Evolutionary conservation across 345 rosid species (phyloP).

Genomic region (Salix caprea): DNA sequence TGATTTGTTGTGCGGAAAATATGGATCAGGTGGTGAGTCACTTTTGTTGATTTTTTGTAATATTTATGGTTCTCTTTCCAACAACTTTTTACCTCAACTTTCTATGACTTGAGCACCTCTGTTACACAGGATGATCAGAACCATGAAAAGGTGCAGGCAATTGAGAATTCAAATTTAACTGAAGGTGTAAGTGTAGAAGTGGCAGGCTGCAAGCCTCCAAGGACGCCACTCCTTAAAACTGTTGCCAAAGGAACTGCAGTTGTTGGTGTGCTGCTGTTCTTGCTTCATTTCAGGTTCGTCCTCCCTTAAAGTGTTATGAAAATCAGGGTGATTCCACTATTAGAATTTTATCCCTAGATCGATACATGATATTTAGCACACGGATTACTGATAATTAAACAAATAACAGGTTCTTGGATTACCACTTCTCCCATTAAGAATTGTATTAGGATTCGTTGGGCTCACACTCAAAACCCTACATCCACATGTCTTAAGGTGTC

Average conservation of each 20-base stretch:
- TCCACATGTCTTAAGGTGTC: too few relatives aligned
- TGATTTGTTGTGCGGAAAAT: background rate
- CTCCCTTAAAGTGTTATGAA: background rate
- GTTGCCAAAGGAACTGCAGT: slow-evolving; percentile 25
- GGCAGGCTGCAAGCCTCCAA: slow-evolving; percentile 8
- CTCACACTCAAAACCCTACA: too few relatives aligned
- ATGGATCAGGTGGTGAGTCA: background rate
- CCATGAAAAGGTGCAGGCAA: slow-evolving; percentile 2
- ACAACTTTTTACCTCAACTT: background rate
- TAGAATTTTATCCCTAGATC: too few relatives aligned
- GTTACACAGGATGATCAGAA: slow-evolving; percentile 1
- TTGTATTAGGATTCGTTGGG: too few relatives aligned
- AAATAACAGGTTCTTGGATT: too few relatives aligned
- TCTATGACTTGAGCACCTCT: background rate
- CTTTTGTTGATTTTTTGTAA: background rate
- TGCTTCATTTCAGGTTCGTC: slow-evolving; percentile 28
- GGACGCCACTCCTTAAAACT: slow-evolving; percentile 18
- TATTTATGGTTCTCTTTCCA: background rate
- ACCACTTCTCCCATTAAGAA: too few relatives aligned
- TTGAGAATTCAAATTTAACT: background rate
- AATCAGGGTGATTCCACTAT: too few relatives aligned
- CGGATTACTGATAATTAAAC: too few relatives aligned
- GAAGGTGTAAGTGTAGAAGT: background rate
- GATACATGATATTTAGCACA: too few relatives aligned
- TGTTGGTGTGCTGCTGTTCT: slow-evolving; percentile 16